Evolutionary conservation across 371 early-diverging fungal species (phyloP).

Genomic region (Mucor irregularis): DNA sequence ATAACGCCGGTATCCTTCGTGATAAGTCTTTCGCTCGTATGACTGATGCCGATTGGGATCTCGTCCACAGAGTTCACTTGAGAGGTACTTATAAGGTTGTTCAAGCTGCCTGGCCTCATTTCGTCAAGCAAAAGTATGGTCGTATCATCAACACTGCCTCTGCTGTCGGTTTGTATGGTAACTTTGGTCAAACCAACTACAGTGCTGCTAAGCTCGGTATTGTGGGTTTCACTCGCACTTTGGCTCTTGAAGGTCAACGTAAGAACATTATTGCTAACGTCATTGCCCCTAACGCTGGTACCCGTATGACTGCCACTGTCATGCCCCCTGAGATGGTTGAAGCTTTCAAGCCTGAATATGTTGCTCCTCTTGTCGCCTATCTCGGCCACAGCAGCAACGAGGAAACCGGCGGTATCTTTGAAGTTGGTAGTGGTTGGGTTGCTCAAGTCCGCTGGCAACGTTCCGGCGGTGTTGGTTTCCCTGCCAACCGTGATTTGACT

Average conservation of each 20-base stretch:
- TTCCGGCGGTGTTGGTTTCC: constrained; percentile 89
- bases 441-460: constrained; percentile 94
- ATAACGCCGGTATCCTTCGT: constrained; percentile 97
- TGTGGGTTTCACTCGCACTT: constrained; percentile 86
- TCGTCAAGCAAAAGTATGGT: constrained; percentile 94
- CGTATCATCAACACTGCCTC: constrained; percentile 88
- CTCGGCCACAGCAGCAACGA: constrained; percentile 82
- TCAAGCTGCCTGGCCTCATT: constrained; percentile 96
- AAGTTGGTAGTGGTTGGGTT: constrained; percentile 92
- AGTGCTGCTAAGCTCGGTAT: constrained; percentile 92
- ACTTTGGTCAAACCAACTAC: constrained; percentile 99
- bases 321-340: constrained; percentile 95
- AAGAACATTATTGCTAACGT: constrained; percentile 91
- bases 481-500: constrained; percentile 81
- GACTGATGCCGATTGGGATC: constrained; percentile 96
- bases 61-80: constrained; percentile 91
- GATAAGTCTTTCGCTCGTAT: constrained; percentile 95
- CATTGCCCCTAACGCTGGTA: constrained; percentile 97
- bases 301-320: constrained; percentile 97
- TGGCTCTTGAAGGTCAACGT: constrained; percentile 93
- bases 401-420: constrained; percentile 90
- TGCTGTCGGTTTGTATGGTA: constrained; percentile 97
- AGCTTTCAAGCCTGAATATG: constrained; percentile 96
- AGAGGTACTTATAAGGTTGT: constrained; percentile 93
- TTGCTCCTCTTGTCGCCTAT: constrained; percentile 92